Conservation (phyloP, 2,329 filamentous ascomycete species). For the Neocatenulostroma microsporum region DNA sequence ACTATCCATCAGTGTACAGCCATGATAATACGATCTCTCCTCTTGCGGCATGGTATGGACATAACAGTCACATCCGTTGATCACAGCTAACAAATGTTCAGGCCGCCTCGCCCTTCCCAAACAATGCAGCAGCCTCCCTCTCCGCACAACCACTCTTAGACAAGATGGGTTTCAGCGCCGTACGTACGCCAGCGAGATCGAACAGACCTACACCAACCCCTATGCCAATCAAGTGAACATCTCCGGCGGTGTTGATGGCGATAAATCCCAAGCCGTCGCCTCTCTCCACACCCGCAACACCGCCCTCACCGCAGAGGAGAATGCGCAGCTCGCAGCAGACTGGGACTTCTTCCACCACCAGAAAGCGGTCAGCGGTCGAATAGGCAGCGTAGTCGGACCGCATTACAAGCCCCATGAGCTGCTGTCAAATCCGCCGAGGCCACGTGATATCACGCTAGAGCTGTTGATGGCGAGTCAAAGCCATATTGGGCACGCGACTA, state of each 20-base stretch:
- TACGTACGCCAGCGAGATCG: slow-evolving; percentile 31
- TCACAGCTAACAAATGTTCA: slow-evolving; percentile 13
- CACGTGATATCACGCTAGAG: slow-evolving; percentile 80
- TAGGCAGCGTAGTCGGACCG: slow-evolving; percentile 36
- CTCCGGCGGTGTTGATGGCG: slow-evolving; percentile 5
- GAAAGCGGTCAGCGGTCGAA: slow-evolving; percentile 28
- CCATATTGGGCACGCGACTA: slow-evolving; percentile 84
- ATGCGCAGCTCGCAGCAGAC: slow-evolving; percentile 32
- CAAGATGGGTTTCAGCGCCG: too few species aligned
- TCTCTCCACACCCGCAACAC: slow-evolving; percentile 1
- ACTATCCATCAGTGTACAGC: too few species aligned
- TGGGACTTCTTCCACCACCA: slow-evolving; percentile 38
- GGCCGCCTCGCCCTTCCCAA: slow-evolving; percentile 34
- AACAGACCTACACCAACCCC: slow-evolving; percentile 16
- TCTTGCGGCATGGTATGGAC: slow-evolving; percentile 33
- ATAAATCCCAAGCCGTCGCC: slow-evolving; percentile 6
- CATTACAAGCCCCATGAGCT: slow-evolving; percentile 61
- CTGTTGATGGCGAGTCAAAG: slow-evolving; percentile 79
- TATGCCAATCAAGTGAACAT: slow-evolving; percentile 5
- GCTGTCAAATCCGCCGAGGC: slow-evolving; percentile 62
- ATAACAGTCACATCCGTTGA: neutral
- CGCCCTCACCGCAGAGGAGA: slow-evolving; percentile 5
- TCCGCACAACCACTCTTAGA: slow-evolving; percentile 27
- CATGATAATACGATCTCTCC: slow-evolving; percentile 40
- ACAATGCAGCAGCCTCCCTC: slow-evolving; percentile 14